phyloP scores from a whole-genome alignment of 176 grass and related monocot species.

The Oryza meridionalis region DNA sequence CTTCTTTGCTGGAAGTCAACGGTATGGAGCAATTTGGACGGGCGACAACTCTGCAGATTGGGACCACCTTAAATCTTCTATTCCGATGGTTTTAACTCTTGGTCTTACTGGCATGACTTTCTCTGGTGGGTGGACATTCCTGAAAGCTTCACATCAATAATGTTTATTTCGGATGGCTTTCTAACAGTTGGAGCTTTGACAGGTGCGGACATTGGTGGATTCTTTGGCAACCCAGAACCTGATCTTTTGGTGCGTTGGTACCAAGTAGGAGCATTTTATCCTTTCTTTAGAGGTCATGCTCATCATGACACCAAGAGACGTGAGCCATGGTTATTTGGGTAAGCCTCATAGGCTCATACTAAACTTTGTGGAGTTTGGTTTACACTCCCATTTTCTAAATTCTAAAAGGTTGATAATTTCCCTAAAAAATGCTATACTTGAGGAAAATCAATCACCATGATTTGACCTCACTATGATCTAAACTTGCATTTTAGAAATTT shows the following conservation, averaged over 20 bases:
- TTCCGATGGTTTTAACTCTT: constrained; percentile 94
- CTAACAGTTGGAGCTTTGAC: constrained; percentile 41
- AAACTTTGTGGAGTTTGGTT: not conserved
- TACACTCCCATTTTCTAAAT: constrained; percentile 3
- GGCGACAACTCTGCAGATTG: constrained; percentile 93
- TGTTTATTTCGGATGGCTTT: not conserved
- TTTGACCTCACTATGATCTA: constrained; percentile 6
- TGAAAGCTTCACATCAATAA: constrained; percentile 20
- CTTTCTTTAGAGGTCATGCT: constrained; percentile 94
- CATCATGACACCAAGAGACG: constrained; percentile 98
- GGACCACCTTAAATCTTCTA: constrained; percentile 92
- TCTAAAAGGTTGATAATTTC: not conserved
- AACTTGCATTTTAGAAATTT: constrained; percentile 12
- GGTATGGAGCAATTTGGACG: constrained; percentile 92
- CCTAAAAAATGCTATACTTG: not conserved
- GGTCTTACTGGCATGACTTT: constrained; percentile 93
- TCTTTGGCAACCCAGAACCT: constrained; percentile 91
- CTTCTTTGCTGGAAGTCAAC: constrained; percentile 91
- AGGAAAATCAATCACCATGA: constrained; percentile 15
- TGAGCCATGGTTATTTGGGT: constrained; percentile 98
- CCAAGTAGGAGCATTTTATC: constrained; percentile 97
- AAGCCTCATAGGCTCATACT: constrained; percentile 45
- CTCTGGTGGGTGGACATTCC: constrained; percentile 66
- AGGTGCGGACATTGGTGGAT: constrained; percentile 97
- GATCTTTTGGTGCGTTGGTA: constrained; percentile 95